A percentile compares a stretch with the other conserved stretches of the same genome.
Conservation (phyloP, 2,329 filamentous ascomycete genomes). For the Alternaria novae-zelandiae region DNA sequence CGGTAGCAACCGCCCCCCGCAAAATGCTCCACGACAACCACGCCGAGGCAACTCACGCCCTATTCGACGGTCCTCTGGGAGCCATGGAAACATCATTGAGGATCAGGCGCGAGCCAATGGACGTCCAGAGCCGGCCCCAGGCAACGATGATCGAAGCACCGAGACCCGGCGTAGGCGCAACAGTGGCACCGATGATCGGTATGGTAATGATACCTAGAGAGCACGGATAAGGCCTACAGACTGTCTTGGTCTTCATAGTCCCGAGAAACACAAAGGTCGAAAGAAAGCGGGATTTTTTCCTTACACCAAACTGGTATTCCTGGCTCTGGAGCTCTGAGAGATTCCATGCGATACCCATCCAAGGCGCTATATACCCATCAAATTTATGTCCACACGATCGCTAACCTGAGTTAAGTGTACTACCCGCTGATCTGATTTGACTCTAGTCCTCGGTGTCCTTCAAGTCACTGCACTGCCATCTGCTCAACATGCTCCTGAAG, state of each 20-base stretch:
- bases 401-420: background rate
- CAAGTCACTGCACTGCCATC: background rate
- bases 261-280: background rate
- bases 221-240: background rate
- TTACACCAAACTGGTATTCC: background rate
- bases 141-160: background rate
- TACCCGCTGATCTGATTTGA: background rate
- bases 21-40: background rate
- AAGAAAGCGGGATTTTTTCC: background rate
- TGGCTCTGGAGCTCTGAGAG: background rate
- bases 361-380: background rate
- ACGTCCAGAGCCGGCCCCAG: background rate
- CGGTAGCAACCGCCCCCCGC: background rate
- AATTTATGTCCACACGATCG: background rate
- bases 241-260: background rate
- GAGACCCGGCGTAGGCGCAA: background rate
- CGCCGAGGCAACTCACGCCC: background rate
- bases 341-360: background rate
- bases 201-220: background rate
- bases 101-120: background rate
- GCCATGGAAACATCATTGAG: background rate
- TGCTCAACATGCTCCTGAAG: background rate
- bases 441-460: background rate
- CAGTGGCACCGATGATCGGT: background rate
- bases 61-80: background rate